Evolutionary conservation across 805 yeast genomes (phyloP).

Genomic region (Cyberlindnera misumaiensis): DNA sequence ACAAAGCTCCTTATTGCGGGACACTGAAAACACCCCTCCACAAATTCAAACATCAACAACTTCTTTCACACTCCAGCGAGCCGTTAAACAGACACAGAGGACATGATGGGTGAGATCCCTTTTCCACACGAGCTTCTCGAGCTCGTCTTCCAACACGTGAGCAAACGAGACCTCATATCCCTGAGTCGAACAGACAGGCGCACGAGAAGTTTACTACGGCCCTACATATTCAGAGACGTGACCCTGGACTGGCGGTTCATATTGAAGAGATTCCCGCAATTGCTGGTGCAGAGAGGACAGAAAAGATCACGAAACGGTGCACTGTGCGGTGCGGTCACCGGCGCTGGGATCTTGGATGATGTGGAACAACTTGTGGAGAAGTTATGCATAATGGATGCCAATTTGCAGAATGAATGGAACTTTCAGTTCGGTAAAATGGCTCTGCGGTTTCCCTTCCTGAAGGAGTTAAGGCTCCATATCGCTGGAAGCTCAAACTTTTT

Average conservation of each 20-base stretch:
- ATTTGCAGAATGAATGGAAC: constrained; percentile 30
- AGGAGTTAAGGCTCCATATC: constrained; percentile 18
- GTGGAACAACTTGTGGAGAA: constrained; percentile 17
- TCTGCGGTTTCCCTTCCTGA: constrained; percentile 17
- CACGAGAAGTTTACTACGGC: constrained; percentile 11
- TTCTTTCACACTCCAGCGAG: no score
- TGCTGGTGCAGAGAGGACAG: no score
- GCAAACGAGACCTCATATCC: constrained; percentile 11
- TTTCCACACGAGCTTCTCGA: constrained; percentile 19
- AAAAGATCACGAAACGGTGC: not conserved
- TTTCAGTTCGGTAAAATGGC: constrained; percentile 26
- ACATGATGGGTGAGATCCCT: not conserved
- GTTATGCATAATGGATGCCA: constrained; percentile 22
- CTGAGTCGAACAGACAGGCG: constrained; percentile 7
- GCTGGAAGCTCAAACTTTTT: constrained; percentile 29
- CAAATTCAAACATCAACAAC: not conserved
- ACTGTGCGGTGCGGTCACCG: not conserved
- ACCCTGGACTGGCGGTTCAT: constrained; percentile 15
- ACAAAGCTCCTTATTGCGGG: no score
- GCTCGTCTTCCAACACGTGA: constrained; percentile 12
- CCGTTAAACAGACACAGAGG: not conserved
- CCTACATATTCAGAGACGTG: constrained; percentile 14
- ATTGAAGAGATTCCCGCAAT: not conserved
- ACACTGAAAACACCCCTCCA: no score
- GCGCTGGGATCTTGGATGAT: no score